A percentile compares a stretch with the other conserved stretches of the same genome.
These are phyloP conservation scores for Heliamphora pulchella DNA, from an alignment of 179 eudicot species.

Conservation along the genomic window DNA sequence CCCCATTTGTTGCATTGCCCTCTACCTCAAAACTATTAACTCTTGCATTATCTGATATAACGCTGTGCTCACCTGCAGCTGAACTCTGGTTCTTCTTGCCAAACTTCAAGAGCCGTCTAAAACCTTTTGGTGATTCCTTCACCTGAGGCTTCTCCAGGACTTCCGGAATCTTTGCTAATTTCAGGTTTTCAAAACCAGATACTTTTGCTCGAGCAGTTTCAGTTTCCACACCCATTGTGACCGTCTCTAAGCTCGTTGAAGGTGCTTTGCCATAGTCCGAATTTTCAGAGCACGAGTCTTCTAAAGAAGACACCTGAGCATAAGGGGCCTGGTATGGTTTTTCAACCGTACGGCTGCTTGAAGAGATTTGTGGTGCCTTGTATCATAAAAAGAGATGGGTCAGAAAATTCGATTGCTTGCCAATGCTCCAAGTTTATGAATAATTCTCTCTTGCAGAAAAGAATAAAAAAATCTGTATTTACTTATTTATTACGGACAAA, in stretches of 20 bases:
- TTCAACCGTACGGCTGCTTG: slow-evolving; percentile 24
- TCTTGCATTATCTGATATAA: slow-evolving; percentile 44
- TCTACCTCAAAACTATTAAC: slow-evolving; percentile 32
- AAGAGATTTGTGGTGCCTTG: slow-evolving; percentile 25
- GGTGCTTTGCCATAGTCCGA: slow-evolving; percentile 62
- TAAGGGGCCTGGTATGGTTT: slow-evolving; percentile 62
- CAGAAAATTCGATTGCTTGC: neutral
- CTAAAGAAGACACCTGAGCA: slow-evolving; percentile 74
- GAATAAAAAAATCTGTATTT: neutral
- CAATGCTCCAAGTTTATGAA: neutral
- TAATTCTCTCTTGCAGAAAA: neutral
- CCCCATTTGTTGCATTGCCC: slow-evolving; percentile 24
- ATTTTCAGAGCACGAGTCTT: slow-evolving; percentile 53
- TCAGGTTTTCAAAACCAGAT: slow-evolving; percentile 34
- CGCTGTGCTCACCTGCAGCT: slow-evolving; percentile 35
- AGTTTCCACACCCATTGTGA: slow-evolving; percentile 11
- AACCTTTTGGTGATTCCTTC: slow-evolving; percentile 71
- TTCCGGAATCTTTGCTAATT: slow-evolving; percentile 41
- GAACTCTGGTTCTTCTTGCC: slow-evolving; percentile 58
- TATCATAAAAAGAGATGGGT: no score
- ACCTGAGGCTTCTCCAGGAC: slow-evolving; percentile 40
- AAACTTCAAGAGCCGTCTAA: slow-evolving; percentile 65
- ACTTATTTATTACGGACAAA: neutral
- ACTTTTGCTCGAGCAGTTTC: slow-evolving; percentile 31
- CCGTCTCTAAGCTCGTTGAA: slow-evolving; percentile 28